Evolutionary conservation across 768 basidiomycete species (phyloP).

Genomic region (Fistulinella prunicolor): DNA sequence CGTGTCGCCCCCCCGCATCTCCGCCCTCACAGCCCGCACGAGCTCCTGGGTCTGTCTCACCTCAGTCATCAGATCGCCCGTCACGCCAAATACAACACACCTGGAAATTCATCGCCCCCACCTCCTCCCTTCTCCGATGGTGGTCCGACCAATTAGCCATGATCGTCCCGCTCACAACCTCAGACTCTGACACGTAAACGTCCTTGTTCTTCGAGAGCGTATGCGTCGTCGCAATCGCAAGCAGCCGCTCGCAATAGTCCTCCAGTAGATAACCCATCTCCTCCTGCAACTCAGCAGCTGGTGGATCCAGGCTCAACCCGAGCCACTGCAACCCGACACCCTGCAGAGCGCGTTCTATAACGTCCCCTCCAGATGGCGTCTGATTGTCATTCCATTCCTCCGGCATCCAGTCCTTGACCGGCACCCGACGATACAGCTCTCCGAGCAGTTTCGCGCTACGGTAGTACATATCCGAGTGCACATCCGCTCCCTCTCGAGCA

Average conservation of each 20-base stretch:
- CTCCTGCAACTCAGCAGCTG: constrained; percentile 28
- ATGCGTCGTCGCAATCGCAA: constrained; percentile 34
- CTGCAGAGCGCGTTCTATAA: constrained; percentile 27
- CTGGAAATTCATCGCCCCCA: constrained; percentile 44
- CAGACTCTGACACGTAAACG: constrained; percentile 37
- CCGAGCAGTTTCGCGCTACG: constrained; percentile 43
- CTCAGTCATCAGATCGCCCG: neutral
- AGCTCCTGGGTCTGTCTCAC: constrained; percentile 38
- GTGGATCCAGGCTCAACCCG: constrained; percentile 27
- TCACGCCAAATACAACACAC: constrained; percentile 22
- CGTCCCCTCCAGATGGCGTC: constrained; percentile 28
- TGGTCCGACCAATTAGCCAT: constrained; percentile 44
- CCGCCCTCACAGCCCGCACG: constrained; percentile 34
- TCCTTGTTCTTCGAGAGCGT: constrained; percentile 38
- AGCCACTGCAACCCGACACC: constrained; percentile 28
- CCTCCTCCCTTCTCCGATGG: constrained; percentile 38
- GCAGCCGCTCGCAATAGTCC: constrained; percentile 34
- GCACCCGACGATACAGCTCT: constrained; percentile 43
- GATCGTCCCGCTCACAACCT: constrained; percentile 45
- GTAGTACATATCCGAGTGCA: constrained; percentile 32
- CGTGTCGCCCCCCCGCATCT: constrained; percentile 23
- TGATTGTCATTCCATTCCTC: constrained; percentile 13
- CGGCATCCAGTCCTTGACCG: constrained; percentile 33
- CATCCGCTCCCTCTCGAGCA: constrained; percentile 37
- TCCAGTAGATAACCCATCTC: constrained; percentile 40